A percentile compares a stretch with the other conserved stretches of the same genome.
phyloP scores from a whole-genome alignment of 768 basidiomycete genomes.

The Goffeauzyma gilvescens region DNA sequence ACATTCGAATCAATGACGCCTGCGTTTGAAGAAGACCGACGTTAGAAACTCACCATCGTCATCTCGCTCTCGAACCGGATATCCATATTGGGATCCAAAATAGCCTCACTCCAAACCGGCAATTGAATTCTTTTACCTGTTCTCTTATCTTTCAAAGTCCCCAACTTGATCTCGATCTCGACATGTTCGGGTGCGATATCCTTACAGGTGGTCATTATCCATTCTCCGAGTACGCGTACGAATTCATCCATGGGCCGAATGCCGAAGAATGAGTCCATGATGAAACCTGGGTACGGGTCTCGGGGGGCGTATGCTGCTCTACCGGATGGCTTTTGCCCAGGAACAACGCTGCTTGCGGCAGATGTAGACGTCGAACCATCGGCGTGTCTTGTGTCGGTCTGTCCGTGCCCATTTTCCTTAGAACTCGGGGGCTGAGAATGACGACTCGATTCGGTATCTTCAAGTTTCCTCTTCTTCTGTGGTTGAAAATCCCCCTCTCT shows the following conservation, averaged over 20 bases:
- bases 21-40: not conserved
- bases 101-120: conserved; percentile 15
- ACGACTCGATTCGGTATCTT: too few species aligned
- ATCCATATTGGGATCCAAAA: not conserved
- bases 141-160: conserved; percentile 15
- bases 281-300: conserved; percentile 6
- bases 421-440: too few species aligned
- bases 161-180: conserved; percentile 30
- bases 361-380: too few species aligned
- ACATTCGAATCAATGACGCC: too few species aligned
- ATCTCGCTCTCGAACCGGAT: conserved; percentile 39
- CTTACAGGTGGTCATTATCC: conserved; percentile 18
- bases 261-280: conserved; percentile 22
- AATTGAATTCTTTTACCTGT: conserved; percentile 13
- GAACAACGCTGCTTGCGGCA: too few species aligned
- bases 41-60: conserved; percentile 52
- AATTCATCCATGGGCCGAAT: conserved; percentile 24
- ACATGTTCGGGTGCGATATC: conserved; percentile 19
- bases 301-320: too few species aligned
- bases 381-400: too few species aligned
- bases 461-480: too few species aligned
- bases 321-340: too few species aligned
- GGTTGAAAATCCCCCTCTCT: too few species aligned
- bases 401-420: too few species aligned
- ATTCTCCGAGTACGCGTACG: conserved; percentile 22